Base-by-base conservation (phyloP, 2,329 filamentous ascomycete species). In the Gnomoniopsis smithogilvyi region DNA sequence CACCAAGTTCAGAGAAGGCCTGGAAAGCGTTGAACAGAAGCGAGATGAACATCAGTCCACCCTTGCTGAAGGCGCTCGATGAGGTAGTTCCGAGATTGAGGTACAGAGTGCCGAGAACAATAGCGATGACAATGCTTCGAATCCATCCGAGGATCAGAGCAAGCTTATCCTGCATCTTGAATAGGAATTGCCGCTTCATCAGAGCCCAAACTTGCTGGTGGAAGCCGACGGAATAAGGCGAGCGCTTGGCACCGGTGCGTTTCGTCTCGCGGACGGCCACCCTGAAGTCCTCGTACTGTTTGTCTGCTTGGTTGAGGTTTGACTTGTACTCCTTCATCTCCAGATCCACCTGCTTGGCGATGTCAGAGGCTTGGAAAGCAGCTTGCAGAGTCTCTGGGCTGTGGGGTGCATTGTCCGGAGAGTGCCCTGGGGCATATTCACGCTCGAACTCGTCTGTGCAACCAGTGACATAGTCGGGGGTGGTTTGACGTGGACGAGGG, bases 1-100 rank as follows among this genome's bases (percentile, higher is more conserved):
- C 80, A 0, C 82, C 88, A 0, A 96, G 74, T 71, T 96, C 91
- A 0, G 88, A 84, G 68, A 95, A 93, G 24, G 91, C 90, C 68
- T 92, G 87, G 73, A 96, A 94, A n/a, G 89, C 89, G 70, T 94
- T 94, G 80, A 94, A 94, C 4, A 96, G 75, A 1, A 96, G 81
- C 22, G 89, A 79, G 56, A 92, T 85, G 74, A 96, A 96, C 53
- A 96, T 78, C 1, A 94, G 82, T 76, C 91, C 91, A 63, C 91
- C 91, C 70, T 91, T 86, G 65, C 87, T 90, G 73, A 95, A 96
- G 3, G 90, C 89, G 43, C 87, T 90, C 34, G 84, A 84, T 1
- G 84, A 86, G 0, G 80, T 86, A 54, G 84, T 72, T 1, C 85
- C 85, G 36, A 91, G 81, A 38, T 91, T 78, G 60, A 92, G 80